Percentiles rank a stretch among this genome's conserved stretches.
Evolutionary conservation across 148 eudicot species (phyloP).

Genomic region (Dianthus caryophyllus): DNA sequence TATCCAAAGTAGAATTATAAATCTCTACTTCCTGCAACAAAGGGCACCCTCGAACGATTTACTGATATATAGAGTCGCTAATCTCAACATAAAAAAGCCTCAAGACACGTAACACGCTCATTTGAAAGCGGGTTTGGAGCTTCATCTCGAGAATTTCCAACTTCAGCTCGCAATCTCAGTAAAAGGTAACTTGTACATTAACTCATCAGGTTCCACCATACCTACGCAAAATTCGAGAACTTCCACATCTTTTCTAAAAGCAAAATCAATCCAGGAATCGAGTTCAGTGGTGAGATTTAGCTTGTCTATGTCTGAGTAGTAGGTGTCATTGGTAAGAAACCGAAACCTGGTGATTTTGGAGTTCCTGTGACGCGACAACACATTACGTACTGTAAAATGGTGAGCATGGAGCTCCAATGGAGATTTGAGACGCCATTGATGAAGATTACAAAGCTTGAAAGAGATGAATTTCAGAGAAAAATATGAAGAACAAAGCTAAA

Average conservation of each 20-base stretch:
- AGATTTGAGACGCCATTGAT: no score
- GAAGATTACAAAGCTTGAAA: no score
- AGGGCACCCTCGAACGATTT: conserved; percentile 26
- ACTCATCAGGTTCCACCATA: conserved; percentile 7
- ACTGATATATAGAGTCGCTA: conserved; percentile 1
- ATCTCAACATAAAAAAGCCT: conserved; percentile 6
- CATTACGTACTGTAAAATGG: no score
- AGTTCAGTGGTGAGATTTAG: not conserved
- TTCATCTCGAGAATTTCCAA: conserved; percentile 4
- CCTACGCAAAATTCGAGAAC: conserved; percentile 8
- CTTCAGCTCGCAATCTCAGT: conserved; percentile 17
- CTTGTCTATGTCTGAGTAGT: not conserved
- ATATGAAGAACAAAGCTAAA: no score
- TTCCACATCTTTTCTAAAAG: conserved; percentile 16
- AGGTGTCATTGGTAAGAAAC: not conserved
- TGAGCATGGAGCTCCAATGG: no score
- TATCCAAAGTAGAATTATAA: not conserved
- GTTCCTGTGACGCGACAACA: not conserved
- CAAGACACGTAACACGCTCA: conserved; percentile 16
- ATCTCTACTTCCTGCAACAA: conserved; percentile 13
- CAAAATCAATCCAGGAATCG: not conserved
- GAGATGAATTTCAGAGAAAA: no score
- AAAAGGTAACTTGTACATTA: conserved; percentile 15
- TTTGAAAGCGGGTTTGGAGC: conserved; percentile 9
- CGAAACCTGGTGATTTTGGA: conserved; percentile 3